Evolutionary conservation across 2,329 filamentous ascomycete genomes (phyloP).

Genomic region (Calycina marina): DNA sequence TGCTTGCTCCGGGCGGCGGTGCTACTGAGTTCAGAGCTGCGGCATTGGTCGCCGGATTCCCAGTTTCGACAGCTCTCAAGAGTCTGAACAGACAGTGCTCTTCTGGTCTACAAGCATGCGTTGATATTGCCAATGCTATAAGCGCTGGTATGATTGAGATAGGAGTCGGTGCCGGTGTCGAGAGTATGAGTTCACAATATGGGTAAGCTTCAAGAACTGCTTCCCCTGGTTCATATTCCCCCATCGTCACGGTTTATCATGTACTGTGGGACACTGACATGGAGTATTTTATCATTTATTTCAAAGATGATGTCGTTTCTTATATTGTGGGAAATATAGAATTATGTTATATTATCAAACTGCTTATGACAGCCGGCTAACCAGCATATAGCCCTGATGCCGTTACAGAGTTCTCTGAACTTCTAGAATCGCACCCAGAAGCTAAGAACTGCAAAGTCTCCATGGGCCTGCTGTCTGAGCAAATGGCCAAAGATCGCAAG

Average conservation of each 20-base stretch:
- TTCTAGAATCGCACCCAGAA: slow-evolving; percentile 67
- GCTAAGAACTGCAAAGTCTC: slow-evolving; percentile 93
- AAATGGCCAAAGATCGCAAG: slow-evolving; percentile 79
- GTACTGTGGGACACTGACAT: too few species aligned
- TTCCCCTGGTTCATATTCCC: background rate
- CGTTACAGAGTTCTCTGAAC: slow-evolving; percentile 83
- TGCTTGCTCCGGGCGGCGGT: slow-evolving; percentile 83
- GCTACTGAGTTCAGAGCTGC: slow-evolving; percentile 96
- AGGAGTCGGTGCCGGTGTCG: slow-evolving; percentile 85
- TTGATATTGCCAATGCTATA: slow-evolving; percentile 91
- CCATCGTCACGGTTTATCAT: too few species aligned
- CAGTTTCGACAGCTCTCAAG: slow-evolving; percentile 70
- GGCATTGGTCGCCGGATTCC: slow-evolving; percentile 79
- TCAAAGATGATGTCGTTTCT: too few species aligned
- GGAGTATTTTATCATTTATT: too few species aligned
- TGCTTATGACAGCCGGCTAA: too few species aligned
- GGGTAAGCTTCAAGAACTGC: slow-evolving; percentile 39
- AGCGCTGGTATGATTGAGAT: slow-evolving; percentile 85
- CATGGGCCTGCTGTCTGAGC: slow-evolving; percentile 86
- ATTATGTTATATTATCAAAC: too few species aligned
- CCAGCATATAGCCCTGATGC: slow-evolving; percentile 63
- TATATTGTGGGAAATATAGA: too few species aligned
- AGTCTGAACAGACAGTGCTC: slow-evolving; percentile 90
- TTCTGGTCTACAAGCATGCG: slow-evolving; percentile 79
- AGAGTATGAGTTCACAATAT: slow-evolving; percentile 91